These are phyloP conservation scores for Populus tremula DNA, from an alignment of 345 rosid genomes.

Conservation along the genomic window DNA sequence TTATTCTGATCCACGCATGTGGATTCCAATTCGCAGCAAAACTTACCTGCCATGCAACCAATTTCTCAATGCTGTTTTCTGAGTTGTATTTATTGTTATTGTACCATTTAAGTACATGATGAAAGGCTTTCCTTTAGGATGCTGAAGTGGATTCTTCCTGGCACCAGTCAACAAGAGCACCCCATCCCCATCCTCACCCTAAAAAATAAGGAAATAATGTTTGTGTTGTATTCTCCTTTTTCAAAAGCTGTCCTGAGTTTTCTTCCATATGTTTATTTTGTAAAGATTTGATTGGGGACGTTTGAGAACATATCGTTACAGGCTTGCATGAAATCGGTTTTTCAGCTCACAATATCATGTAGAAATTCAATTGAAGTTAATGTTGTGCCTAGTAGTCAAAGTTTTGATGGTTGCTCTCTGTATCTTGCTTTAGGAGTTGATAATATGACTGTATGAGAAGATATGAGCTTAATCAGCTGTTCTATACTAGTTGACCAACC, in stretches of 20 bases:
- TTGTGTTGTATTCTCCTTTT: background rate
- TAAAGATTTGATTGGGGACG: background rate
- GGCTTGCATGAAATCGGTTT: background rate
- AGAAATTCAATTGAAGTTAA: background rate
- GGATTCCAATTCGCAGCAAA: background rate
- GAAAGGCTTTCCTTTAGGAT: background rate
- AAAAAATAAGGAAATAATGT: background rate
- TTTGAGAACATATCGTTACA: background rate
- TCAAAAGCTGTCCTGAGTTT: background rate
- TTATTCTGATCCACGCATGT: background rate
- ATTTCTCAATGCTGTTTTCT: background rate
- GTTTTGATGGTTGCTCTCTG: background rate
- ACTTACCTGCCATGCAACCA: background rate
- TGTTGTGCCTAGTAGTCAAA: background rate
- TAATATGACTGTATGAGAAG: background rate
- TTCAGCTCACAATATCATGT: background rate
- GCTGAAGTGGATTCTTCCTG: background rate
- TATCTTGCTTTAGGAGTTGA: conserved; percentile 1
- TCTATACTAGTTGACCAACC: background rate
- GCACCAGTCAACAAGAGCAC: background rate
- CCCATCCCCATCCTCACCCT: background rate
- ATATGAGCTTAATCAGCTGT: background rate
- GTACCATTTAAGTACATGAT: background rate
- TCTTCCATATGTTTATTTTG: background rate
- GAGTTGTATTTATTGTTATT: background rate